Percentiles rank a stretch among this genome's conserved stretches.
phyloP scores from a whole-genome alignment of 208 protist genomes.

The Naegleria fowleri region DNA sequence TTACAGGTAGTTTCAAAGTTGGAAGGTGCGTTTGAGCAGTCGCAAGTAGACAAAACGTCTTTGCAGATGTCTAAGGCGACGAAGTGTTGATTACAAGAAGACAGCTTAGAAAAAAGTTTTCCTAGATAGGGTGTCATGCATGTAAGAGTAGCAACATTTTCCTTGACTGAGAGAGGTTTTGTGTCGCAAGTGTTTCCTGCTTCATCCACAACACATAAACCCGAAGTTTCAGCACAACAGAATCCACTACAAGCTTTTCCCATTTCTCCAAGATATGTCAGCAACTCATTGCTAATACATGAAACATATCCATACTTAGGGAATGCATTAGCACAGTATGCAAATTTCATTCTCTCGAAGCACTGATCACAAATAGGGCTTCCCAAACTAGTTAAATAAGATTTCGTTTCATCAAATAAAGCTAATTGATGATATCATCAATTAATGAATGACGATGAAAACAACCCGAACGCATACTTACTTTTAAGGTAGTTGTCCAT shows the following conservation, averaged over 20 bases:
- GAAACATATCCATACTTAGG: not conserved
- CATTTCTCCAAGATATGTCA: not conserved
- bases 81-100: not conserved
- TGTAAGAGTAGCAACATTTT: not conserved
- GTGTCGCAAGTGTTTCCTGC: not conserved
- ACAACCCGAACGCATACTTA: too few species aligned
- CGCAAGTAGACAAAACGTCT: not conserved
- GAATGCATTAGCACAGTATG: not conserved
- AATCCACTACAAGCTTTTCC: not conserved
- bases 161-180: not conserved
- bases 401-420: not conserved
- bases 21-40: not conserved
- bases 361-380: not conserved
- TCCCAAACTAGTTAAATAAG: not conserved
- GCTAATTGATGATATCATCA: not conserved
- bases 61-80: not conserved
- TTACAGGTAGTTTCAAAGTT: not conserved
- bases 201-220: not conserved
- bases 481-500: not conserved
- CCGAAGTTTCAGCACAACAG: not conserved
- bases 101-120: not conserved
- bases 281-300: not conserved
- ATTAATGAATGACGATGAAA: not conserved
- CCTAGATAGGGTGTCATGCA: not conserved
- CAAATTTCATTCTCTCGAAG: not conserved